Base-by-base conservation (phyloP, 148 eudicot genomes). In the Simmondsia chinensis region DNA sequence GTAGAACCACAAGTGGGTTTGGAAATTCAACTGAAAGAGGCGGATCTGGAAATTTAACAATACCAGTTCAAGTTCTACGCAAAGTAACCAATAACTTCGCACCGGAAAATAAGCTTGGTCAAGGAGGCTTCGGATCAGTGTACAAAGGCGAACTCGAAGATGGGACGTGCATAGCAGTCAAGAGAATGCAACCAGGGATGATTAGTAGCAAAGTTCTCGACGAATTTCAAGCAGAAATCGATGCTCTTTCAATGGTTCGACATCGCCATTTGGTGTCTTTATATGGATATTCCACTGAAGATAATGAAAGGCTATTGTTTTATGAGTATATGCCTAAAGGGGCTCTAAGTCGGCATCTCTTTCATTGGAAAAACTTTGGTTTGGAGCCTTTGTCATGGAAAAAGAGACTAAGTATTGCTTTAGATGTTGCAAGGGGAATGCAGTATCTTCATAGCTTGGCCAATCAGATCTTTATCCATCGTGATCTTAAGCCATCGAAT, bases 61-160 rank as follows among this genome's bases (percentile, higher is more conserved):
- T 80, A 33, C 72, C 94, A 7, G 73, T 69, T 49, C 77, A 84
- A 32, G 62, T 69, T 33, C 82, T 80, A 48, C 70, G 75, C 1
- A 66, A 71, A 37, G 82, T 63, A 15, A 84, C 88, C 5, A 60
- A 80, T 32, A 66, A 80, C 40, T 84, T 84, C 59, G 45, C 74
- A 0, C 30, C 54, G 5, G 75, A 76, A 49, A 80, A 84, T 49
- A 75, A 71, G 60, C 75, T 84, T 2, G 94, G 94, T 1, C 84
- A 79, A 33, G 94, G 94, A 18, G 94, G 94, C n/a, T 84, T 84
- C 59, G 94, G 94, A 9, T 65, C 45, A 2, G 94, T 84, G 43
- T 80, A 84, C 35, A 74, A 69, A 50, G 94, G 94, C 0, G 79
- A 60, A 47, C 66, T 76, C 7, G 66, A 62, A 31, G 84, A 76